These are phyloP conservation scores for Monosporozyma aquatica DNA, from an alignment of 805 yeast species.

Conservation along the genomic window DNA sequence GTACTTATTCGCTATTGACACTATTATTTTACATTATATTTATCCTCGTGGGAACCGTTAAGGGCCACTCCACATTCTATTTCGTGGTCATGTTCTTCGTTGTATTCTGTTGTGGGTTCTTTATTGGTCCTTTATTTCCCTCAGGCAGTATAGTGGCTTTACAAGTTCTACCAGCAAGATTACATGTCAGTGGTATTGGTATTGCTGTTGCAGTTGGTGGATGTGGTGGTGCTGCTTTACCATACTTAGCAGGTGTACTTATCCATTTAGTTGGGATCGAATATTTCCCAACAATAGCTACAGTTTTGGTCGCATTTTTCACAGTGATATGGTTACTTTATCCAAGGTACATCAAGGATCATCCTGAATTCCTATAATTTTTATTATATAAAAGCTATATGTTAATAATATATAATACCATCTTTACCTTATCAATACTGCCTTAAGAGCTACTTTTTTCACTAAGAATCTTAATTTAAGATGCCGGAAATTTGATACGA, in stretches of 20 bases:
- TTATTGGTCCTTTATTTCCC: conserved; percentile 66
- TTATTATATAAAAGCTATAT: too few relatives aligned
- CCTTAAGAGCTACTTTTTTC: too few relatives aligned
- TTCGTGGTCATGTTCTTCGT: conserved; percentile 15
- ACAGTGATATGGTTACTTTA: conserved; percentile 22
- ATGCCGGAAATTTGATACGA: neutral
- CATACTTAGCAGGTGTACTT: conserved; percentile 49
- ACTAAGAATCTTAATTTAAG: neutral
- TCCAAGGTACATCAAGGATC: conserved; percentile 21
- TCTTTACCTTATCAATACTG: too few relatives aligned
- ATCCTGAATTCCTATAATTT: conserved; percentile 16
- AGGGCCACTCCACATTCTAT: conserved; percentile 13
- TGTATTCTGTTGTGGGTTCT: conserved; percentile 44
- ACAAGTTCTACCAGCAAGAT: conserved; percentile 48
- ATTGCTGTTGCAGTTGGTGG: conserved; percentile 74
- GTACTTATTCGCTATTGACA: conserved; percentile 28
- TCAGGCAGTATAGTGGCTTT: conserved; percentile 59
- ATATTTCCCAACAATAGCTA: conserved; percentile 24
- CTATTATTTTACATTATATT: conserved; percentile 30
- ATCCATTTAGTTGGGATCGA: conserved; percentile 22
- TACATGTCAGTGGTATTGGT: conserved; percentile 63
- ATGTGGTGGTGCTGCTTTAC: conserved; percentile 70
- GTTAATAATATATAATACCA: too few relatives aligned
- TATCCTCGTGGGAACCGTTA: conserved; percentile 15
- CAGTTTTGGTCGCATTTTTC: conserved; percentile 16